Evolutionary conservation across 2,329 filamentous ascomycete genomes (phyloP).

Genomic region (Rhynchosporium agropyri): DNA sequence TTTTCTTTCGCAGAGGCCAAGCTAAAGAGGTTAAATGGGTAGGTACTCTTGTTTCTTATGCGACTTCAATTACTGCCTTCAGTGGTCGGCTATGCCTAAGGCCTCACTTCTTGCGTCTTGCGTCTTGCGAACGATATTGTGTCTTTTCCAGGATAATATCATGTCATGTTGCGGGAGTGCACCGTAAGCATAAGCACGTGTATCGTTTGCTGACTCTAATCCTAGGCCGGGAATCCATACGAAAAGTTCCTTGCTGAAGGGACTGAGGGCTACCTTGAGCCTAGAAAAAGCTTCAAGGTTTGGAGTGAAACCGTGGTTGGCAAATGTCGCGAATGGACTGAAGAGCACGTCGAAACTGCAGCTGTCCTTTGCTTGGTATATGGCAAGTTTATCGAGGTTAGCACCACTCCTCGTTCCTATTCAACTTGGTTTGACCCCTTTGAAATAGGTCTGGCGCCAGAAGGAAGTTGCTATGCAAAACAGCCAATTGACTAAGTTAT

Average conservation of each 20-base stretch:
- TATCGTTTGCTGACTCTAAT: not conserved
- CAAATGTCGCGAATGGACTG: constrained; percentile 84
- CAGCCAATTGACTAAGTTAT: constrained; percentile 75
- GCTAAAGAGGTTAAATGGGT: constrained; percentile 70
- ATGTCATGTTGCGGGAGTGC: too few species aligned
- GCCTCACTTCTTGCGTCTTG: too few species aligned
- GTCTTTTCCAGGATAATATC: too few species aligned
- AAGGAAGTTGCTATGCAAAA: constrained; percentile 83
- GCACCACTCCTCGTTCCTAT: constrained; percentile 48
- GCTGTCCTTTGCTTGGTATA: constrained; percentile 87
- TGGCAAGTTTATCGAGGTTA: constrained; percentile 83
- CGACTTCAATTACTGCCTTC: not conserved
- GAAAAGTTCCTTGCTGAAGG: constrained; percentile 75
- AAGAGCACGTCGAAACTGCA: constrained; percentile 86
- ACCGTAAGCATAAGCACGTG: not conserved
- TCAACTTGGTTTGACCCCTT: constrained; percentile 26
- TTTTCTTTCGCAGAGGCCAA: constrained; percentile 83
- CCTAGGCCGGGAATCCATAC: constrained; percentile 79
- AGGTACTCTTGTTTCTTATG: not conserved
- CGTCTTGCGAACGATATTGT: too few species aligned
- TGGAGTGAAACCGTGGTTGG: constrained; percentile 83
- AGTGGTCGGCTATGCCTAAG: too few species aligned
- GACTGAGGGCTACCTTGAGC: constrained; percentile 74
- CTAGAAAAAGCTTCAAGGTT: constrained; percentile 74
- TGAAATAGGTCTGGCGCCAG: constrained; percentile 85